Evolutionary conservation across 371 early-diverging fungal genomes (phyloP), one percentile per base, ranked within the genome.

Genomic region (Actinomucor elegans): DNA sequence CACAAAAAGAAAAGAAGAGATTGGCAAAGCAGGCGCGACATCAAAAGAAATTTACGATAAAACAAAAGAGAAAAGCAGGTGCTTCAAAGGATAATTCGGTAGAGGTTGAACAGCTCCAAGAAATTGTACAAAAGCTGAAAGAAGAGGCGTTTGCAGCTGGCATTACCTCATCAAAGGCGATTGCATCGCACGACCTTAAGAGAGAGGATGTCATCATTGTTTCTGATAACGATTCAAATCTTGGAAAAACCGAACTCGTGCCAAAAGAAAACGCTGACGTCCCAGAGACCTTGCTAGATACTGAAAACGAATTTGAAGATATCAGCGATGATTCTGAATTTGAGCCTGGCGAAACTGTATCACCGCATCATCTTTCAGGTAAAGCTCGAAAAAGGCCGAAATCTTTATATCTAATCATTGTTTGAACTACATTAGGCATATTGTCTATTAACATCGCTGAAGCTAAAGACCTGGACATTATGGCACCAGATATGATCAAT

Each of bases 391-490:
- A 21, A 20, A 38, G 21, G 5, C 7, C 20, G 21, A 0, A 4
- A 38, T 38, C 6, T n/a, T 17, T 20, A 20, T 21, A 38, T 20
- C 17, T 38, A 17, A n/a, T n/a, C n/a, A n/a, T n/a, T n/a, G n/a
- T n/a, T n/a, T n/a, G n/a, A n/a, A n/a, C 5, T 2, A 17, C 7
- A 15, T 9, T 15, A 43, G 49, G 49, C 12, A 37, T 71, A 18
- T 36, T 71, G 24, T 57, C 64, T 8, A 47, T 71, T 2, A 47
- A 18, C 14, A 43, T 71, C 7, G 36, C 49, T 6, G 46, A 66
- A 42, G 71, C 64, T 26, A 52, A 53, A 11, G 71, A 71, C 17
- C 38, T 71, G 26, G 71, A 71, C 41, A 64, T 71, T 48, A 58
- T 54, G 5, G 67, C 67, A 37, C 64, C 67, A 7, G 55, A 60